Percentiles rank a stretch among this genome's conserved stretches.
phyloP scores from a whole-genome alignment of 768 basidiomycete genomes.

The Chalciporus chontae region DNA sequence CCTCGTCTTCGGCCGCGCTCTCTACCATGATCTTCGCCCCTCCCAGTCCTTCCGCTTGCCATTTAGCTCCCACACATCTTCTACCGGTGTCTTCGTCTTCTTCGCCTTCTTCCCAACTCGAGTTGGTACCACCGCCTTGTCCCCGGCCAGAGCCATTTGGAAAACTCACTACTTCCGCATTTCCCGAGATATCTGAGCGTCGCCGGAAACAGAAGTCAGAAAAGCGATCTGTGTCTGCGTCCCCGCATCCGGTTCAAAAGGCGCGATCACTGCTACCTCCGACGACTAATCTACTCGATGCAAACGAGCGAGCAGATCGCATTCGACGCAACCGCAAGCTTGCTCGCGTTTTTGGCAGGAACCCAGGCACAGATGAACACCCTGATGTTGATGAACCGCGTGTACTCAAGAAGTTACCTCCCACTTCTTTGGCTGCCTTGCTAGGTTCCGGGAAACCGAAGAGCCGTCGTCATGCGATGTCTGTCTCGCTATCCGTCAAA shows the following conservation, averaged over 20 bases:
- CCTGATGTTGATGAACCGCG: slow-evolving; percentile 27
- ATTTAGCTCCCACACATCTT: slow-evolving; percentile 1
- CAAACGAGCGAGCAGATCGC: slow-evolving; percentile 67
- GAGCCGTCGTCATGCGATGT: slow-evolving; percentile 30
- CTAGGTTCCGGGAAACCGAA: slow-evolving; percentile 26
- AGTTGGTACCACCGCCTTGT: slow-evolving; percentile 25
- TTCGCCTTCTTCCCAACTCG: slow-evolving; percentile 29
- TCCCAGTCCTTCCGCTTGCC: slow-evolving; percentile 22
- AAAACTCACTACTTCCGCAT: slow-evolving; percentile 45
- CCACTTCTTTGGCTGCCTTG: slow-evolving; percentile 25
- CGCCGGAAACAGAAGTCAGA: slow-evolving; percentile 15
- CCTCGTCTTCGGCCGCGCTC: slow-evolving; percentile 20
- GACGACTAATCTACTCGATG: slow-evolving; percentile 63
- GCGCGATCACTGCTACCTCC: slow-evolving; percentile 42
- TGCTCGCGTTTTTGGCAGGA: slow-evolving; percentile 74
- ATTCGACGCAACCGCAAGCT: slow-evolving; percentile 74
- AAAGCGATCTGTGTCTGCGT: slow-evolving; percentile 29
- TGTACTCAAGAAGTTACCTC: slow-evolving; percentile 18
- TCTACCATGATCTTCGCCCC: slow-evolving; percentile 30
- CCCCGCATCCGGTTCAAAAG: slow-evolving; percentile 20
- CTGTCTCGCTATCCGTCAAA: slow-evolving; percentile 26
- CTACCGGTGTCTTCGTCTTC: slow-evolving; percentile 23
- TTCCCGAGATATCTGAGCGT: slow-evolving; percentile 46
- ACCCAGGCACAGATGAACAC: slow-evolving; percentile 45
- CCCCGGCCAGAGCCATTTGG: background rate